phyloP scores from a whole-genome alignment of 768 basidiomycete species.

The Leccinum fibrillosum region DNA sequence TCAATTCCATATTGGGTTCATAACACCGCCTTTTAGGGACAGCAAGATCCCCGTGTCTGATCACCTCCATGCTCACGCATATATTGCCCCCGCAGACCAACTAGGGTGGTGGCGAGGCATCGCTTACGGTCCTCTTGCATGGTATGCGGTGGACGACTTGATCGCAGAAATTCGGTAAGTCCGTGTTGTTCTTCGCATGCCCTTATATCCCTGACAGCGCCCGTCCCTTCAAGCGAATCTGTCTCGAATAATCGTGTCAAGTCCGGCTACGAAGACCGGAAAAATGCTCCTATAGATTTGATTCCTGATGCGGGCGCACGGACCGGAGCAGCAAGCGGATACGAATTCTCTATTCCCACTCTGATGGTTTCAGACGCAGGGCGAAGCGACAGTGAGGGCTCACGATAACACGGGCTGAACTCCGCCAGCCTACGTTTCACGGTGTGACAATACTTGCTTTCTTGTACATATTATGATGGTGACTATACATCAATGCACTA shows the following conservation, averaged over 20 bases:
- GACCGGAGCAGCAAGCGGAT: constrained; percentile 59
- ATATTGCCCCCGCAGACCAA: constrained; percentile 43
- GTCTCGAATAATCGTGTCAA: neutral
- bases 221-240: constrained; percentile 49
- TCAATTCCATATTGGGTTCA: constrained; percentile 48
- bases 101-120: neutral
- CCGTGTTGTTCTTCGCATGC: constrained; percentile 16
- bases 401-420: neutral
- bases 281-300: constrained; percentile 51
- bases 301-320: constrained; percentile 72
- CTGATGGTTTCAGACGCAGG: constrained; percentile 32
- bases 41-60: constrained; percentile 77
- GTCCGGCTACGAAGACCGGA: neutral
- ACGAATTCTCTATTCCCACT: constrained; percentile 55
- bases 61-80: constrained; percentile 77
- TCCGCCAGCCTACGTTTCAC: neutral
- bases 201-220: constrained; percentile 2
- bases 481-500: neutral
- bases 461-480: constrained; percentile 18
- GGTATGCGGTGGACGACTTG: constrained; percentile 35
- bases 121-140: neutral
- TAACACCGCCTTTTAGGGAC: constrained; percentile 75
- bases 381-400: neutral
- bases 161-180: constrained; percentile 76
- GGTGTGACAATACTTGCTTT: neutral